Base-by-base conservation (phyloP, 1,139 yeast species). In the Lodderomyces oxycetoniae region DNA sequence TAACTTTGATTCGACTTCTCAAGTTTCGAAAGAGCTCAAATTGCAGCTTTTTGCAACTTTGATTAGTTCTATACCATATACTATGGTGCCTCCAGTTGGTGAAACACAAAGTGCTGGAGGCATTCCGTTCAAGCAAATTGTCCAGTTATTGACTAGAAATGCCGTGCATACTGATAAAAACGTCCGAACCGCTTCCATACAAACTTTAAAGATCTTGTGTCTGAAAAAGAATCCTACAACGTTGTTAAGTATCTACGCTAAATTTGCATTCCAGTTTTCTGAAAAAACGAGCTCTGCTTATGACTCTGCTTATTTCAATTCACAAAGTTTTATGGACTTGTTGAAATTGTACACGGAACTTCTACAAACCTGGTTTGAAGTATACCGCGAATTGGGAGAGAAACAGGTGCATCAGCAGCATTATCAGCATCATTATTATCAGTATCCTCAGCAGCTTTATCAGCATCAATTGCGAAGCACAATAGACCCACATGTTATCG, bases 281-380 rank as follows among this genome's bases (percentile, higher is more conserved):
- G 96, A 87, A 39, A 77, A 77, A 43, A 38, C 41, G 4, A 62
- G 61, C 5, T 63, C 68, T 4, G 46, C 51, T 16, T 73, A 75
- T 46, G 74, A 79, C 32, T 63, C 79, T 9, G 69, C 74, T 13
- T 73, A 72, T 43, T 61, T 79, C 35, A 71, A 77, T 20, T 74
- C 80, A 1, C 48, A 59, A 2, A 84, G 77, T 37, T 82, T 81
- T 48, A 74, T 77, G 35, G 62, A 63, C 32, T 54, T 85, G 3
- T 59, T 91, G 35, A 75, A 74, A 42, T 67, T 88, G 0, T 91
- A 89, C 45, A 83, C 85, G 3, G 94, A 85, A 31, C 58, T 91
- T 13, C 62, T 91, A 28, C 79, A 76, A 37, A 77, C 86, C 38
- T 93, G 98, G 98, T 60, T 87, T 19, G 73, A 72, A 10, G 79